Conservation (phyloP, 1,284 basidiomycete species). For the Heterobasidion irregulare region DNA sequence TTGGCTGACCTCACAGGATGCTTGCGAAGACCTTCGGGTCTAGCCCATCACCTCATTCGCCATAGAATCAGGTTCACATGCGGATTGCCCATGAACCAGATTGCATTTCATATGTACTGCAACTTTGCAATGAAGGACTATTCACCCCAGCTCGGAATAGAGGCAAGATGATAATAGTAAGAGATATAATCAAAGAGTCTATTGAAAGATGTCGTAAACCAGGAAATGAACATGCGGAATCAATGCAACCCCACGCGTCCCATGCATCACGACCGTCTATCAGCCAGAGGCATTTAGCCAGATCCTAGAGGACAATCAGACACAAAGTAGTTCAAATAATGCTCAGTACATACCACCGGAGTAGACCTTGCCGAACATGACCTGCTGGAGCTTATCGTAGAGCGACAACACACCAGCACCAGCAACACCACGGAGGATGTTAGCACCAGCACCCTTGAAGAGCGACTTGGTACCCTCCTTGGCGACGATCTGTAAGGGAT, state of each 20-base stretch:
- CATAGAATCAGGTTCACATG: too few species aligned
- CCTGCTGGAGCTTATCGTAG: slow-evolving; percentile 88
- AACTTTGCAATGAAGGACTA: not conserved
- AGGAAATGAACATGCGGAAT: slow-evolving; percentile 20
- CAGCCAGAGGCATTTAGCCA: slow-evolving; percentile 26
- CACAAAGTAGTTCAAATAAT: not conserved
- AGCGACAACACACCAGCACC: slow-evolving; percentile 95
- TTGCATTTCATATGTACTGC: not conserved
- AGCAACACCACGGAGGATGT: slow-evolving; percentile 97
- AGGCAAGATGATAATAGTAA: slow-evolving; percentile 15
- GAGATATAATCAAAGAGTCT: slow-evolving; percentile 25
- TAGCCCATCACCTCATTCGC: not conserved
- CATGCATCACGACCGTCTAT: slow-evolving; percentile 17
- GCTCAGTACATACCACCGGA: slow-evolving; percentile 46
- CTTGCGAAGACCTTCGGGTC: not conserved
- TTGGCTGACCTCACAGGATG: too few species aligned
- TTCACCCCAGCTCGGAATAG: slow-evolving; percentile 6
- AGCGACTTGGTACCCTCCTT: slow-evolving; percentile 89
- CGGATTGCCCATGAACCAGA: not conserved
- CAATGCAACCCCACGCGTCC: slow-evolving; percentile 22
- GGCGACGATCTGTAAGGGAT: slow-evolving; percentile 52
- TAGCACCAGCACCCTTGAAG: slow-evolving; percentile 96
- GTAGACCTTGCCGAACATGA: slow-evolving; percentile 96
- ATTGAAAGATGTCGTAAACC: slow-evolving; percentile 23
- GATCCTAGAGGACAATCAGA: slow-evolving; percentile 28